Evolutionary conservation across 768 basidiomycete genomes (phyloP), one percentile per base, ranked within the genome.

Genomic region (Daedaleopsis sinensis): DNA sequence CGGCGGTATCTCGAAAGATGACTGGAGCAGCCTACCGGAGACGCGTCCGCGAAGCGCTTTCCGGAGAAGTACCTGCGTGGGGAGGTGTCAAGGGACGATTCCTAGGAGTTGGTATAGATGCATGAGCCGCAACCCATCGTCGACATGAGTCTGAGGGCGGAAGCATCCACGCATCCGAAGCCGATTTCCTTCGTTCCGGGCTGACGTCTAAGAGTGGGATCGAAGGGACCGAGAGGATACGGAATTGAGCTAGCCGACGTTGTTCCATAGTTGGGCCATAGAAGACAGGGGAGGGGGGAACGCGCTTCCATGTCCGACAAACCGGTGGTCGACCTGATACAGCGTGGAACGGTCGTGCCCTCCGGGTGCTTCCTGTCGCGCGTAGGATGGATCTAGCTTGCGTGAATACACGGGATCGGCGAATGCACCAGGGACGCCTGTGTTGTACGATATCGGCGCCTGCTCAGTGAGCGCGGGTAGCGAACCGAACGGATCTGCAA

Each of bases 261-360:
- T 65, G 54, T 62, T 62, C 64, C 64, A 65, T 18, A 62, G 15
- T 21, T 65, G 61, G 1, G 64, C 59, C 57, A 62, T 59, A 2
- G 64, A 49, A 16, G 61, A 56, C 12, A 61, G 61, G 13, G 57
- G 57, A 7, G 58, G 44, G 3, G 58, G 51, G 21, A 56, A 49
- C 13, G 35, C 24, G 9, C 21, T 55, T 1, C n/a, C n/a, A 3
- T 62, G 54, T 1, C 23, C 23, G 1, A 36, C 57, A 4, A 42
- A 13, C 39, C 64, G 36, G 13, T 47, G 44, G 35, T 59, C 64
- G 38, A 58, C 21, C 19, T 59, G 64, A 23, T 56, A 62, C 8
- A 61, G 57, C 1, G 53, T 15, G 38, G 58, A 52, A 23, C 58
- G 61, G 23, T 57, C 55, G 8, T 47, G 48, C 12, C 58, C 51